Evolutionary conservation across 2,329 filamentous ascomycete genomes (phyloP).

Genomic region (Hansfordia pulvinata): DNA sequence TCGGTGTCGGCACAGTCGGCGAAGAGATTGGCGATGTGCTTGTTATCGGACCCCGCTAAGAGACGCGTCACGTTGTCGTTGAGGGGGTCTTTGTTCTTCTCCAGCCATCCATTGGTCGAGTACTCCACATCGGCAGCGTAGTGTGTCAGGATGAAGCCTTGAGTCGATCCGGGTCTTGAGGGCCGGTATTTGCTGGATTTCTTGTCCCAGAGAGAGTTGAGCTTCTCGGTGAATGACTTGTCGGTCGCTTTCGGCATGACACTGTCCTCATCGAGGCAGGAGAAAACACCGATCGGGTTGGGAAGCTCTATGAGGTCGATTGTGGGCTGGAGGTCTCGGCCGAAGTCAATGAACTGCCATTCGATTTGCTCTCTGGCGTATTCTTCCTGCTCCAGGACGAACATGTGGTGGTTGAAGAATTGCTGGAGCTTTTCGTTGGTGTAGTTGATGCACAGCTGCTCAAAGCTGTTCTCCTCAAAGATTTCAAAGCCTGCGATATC

Average conservation of each 20-base stretch:
- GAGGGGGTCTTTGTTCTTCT: slow-evolving; percentile 97
- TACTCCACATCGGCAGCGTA: slow-evolving; percentile 98
- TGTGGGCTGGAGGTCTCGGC: slow-evolving; percentile 89
- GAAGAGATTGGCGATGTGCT: slow-evolving; percentile 75
- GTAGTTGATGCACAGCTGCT: slow-evolving; percentile 98
- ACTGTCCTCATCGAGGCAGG: slow-evolving; percentile 91
- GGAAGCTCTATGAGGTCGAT: slow-evolving; percentile 94
- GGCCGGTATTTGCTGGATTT: slow-evolving; percentile 89
- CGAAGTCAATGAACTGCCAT: slow-evolving; percentile 99
- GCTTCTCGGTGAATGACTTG: slow-evolving; percentile 90
- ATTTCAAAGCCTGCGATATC: slow-evolving; percentile 99
- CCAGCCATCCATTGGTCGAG: slow-evolving; percentile 84
- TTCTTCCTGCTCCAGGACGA: slow-evolving; percentile 95
- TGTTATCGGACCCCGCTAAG: slow-evolving; percentile 67
- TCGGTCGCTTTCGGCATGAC: slow-evolving; percentile 99
- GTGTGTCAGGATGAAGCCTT: slow-evolving; percentile 92
- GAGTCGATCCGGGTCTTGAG: slow-evolving; percentile 56
- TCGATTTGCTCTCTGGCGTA: slow-evolving; percentile 96
- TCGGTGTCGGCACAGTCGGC: slow-evolving; percentile 74
- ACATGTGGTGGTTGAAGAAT: slow-evolving; percentile 99
- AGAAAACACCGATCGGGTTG: slow-evolving; percentile 97
- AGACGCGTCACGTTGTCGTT: slow-evolving; percentile 94
- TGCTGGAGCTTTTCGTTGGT: slow-evolving; percentile 98
- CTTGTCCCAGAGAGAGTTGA: slow-evolving; percentile 93
- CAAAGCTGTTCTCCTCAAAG: slow-evolving; percentile 96